Base-by-base conservation (phyloP, 2,329 filamentous ascomycete species). In the Sclerotinia borealis region DNA sequence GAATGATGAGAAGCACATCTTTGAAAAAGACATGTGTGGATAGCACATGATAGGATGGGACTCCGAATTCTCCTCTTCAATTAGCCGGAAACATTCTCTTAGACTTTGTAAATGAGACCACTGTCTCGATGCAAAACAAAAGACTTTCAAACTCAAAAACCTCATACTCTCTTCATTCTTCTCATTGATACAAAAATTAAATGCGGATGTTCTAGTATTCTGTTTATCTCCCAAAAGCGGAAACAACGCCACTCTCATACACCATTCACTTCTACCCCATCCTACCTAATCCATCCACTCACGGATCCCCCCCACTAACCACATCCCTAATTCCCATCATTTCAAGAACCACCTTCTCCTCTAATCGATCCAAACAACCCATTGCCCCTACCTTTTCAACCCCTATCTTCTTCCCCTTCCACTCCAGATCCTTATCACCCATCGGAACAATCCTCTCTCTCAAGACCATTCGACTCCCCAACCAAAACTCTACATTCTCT, bases 401-500 rank as follows among this genome's bases (percentile, higher is more conserved):
- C 50, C 41, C 63, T 75, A 68, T 2, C 69, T 77, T 79, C 68
- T 79, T 74, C 65, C 76, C 79, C 15, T 75, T 73, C 77, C 83
- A 87, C 68, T 87, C 87, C 49, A 83, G 79, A 76, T 96, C 92
- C 66, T 88, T 84, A 70, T 88, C 83, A 34, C 85, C 90, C 25
- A 90, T 81, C 0, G 92, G 86, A 58, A 93, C 80, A 54, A 96
- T 83, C 34, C 90, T 82, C 67, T 91, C 87, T 59, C 88, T 83
- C 63, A 97, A 78, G 61, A 88, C 78, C 68, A 85, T 85, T 64
- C 86, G 83, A 60, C 87, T 87, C 34, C 85, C 82, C 41, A 97
- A 78, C 82, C 91, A 91, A 68, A 90, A 90, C 68, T 96, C 91
- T 6, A 96, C 85, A 70, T 95, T 92, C 73, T 96, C 93, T 68